Conservation (phyloP, 2,329 filamentous ascomycete genomes). For the Exophiala lecanii-corni region DNA sequence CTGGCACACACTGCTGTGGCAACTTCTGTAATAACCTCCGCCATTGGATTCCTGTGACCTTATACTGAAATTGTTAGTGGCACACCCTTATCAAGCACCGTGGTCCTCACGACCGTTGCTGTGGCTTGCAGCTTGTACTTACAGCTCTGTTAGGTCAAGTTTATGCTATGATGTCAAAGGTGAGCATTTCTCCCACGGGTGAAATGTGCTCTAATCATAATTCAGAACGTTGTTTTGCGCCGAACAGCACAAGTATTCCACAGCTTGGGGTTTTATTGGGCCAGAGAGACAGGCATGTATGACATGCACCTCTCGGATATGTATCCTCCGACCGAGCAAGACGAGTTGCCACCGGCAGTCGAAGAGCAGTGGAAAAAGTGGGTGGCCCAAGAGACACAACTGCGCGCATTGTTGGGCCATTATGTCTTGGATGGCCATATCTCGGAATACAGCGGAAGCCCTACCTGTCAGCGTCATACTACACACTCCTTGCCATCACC, state of each 20-base stretch:
- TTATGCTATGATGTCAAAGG: conserved; percentile 41
- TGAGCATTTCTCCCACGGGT: conserved; percentile 1
- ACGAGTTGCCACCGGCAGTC: conserved; percentile 32
- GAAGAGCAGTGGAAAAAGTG: conserved; percentile 40
- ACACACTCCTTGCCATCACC: conserved; percentile 39
- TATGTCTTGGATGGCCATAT: conserved; percentile 44
- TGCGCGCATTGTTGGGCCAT: conserved; percentile 41
- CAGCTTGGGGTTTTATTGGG: conserved; percentile 44
- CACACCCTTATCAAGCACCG: conserved; percentile 41
- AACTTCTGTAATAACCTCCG: conserved; percentile 31
- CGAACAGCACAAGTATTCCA: conserved; percentile 44
- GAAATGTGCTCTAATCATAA: not conserved
- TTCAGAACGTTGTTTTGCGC: conserved; percentile 36
- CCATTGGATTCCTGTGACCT: not conserved
- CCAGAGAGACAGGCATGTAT: conserved; percentile 42
- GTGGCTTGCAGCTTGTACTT: conserved; percentile 41
- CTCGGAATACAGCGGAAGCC: conserved; percentile 40
- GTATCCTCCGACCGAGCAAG: conserved; percentile 28
- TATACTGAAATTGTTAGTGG: conserved; percentile 30
- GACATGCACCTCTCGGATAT: conserved; percentile 36
- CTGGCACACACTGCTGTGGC: conserved; percentile 46
- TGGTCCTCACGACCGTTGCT: conserved; percentile 40
- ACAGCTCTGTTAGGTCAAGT: conserved; percentile 42
- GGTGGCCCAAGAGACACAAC: conserved; percentile 42
- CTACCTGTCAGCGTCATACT: conserved; percentile 39